Base-by-base conservation (phyloP, 768 basidiomycete species). In the Boletus reticuloceps region DNA sequence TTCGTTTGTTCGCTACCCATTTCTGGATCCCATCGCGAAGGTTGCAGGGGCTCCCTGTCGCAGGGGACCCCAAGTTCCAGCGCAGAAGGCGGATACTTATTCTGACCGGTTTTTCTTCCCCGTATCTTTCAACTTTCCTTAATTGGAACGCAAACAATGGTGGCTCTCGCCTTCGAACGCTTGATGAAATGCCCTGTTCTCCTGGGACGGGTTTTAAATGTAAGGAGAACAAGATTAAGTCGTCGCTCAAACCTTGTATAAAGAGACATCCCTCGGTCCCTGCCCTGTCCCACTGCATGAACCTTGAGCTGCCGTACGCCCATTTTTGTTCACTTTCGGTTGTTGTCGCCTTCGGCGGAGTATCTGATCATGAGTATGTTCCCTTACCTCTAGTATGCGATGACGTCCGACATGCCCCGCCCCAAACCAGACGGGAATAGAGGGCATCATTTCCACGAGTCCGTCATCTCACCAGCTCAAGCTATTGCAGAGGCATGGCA, bases 401-500 rank as follows among this genome's bases (percentile, higher is more conserved):
- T 71, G 69, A 71, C 71, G 55, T 72, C 69, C 71, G 59, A 71
- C 69, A 47, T 70, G 37, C 61, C 71, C 50, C 61, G 53, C 60
- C 59, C 71, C 13, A 71, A 71, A 67, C 71, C 71, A 71, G 69
- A 72, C 43, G 63, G 58, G 43, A 71, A 58, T 53, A 67, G 58
- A 69, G 66, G 49, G 54, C 67, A 66, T 19, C 58, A 58, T 39
- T 67, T 56, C 52, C 67, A 55, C 50, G 69, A 70, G 41, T 55
- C 64, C 47, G 59, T 49, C 12, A 58, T 78, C 62, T 77, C 83
- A 12, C 82, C 83, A 37, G 81, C 82, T 5, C 81, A 84, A 58
- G 78, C 81, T 29, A 88, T 90, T 66, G 84, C 83, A 36, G 81
- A 84, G 40, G 83, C 83, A 51, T 89, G 88, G 88, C 80, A 77